Evolutionary conservation across 2,329 filamentous ascomycete species (phyloP).

Genomic region (Apiospora hydei): DNA sequence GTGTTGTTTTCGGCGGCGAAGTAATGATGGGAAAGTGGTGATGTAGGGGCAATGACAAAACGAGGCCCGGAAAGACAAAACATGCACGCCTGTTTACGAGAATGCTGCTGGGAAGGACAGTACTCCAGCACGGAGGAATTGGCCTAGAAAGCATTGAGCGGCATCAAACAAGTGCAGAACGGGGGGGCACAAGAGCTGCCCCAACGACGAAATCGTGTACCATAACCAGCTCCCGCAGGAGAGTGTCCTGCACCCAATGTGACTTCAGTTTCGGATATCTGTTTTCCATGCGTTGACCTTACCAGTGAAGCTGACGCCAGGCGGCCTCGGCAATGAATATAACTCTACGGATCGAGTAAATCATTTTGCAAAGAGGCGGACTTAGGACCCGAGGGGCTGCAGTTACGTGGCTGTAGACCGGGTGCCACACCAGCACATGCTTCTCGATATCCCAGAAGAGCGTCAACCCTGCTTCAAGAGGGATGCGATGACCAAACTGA

Average conservation of each 20-base stretch:
- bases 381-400: background rate
- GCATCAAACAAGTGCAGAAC: slow-evolving; percentile 1
- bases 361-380: background rate
- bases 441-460: background rate
- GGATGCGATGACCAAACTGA: background rate
- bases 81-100: slow-evolving; percentile 11
- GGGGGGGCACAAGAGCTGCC: background rate
- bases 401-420: background rate
- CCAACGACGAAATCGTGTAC: slow-evolving; percentile 7
- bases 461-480: background rate
- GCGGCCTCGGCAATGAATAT: background rate
- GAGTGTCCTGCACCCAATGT: slow-evolving; percentile 10
- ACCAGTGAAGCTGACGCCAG: background rate
- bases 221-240: slow-evolving; percentile 19
- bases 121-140: slow-evolving; percentile 13
- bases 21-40: slow-evolving; percentile 7
- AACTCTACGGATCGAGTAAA: background rate
- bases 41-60: slow-evolving; percentile 2
- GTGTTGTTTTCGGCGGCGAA: background rate
- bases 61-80: background rate
- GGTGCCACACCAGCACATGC: background rate
- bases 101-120: background rate
- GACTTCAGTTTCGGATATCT: slow-evolving; percentile 7
- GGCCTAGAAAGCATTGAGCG: background rate
- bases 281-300: background rate